A percentile compares a stretch with the other conserved stretches of the same genome.
phyloP scores from a whole-genome alignment of 768 basidiomycete species.

The Phylloporus arenicola region DNA sequence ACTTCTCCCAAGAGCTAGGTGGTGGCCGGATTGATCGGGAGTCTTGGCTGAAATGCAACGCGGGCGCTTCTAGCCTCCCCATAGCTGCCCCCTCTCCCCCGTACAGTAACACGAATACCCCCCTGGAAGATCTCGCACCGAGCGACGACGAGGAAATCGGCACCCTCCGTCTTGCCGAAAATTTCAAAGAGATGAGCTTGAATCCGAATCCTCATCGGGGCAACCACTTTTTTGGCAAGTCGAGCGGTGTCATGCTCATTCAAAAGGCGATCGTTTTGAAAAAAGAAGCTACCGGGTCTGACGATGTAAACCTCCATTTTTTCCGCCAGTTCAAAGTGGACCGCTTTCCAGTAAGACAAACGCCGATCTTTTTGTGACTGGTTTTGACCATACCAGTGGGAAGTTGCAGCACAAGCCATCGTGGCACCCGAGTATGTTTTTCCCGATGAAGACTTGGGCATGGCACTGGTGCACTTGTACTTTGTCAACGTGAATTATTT shows the following conservation, averaged over 20 bases:
- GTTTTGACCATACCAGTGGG: conserved; percentile 21
- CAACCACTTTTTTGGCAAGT: conserved; percentile 36
- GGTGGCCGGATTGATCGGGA: conserved; percentile 36
- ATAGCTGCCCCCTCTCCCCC: conserved; percentile 10
- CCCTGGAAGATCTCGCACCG: conserved; percentile 19
- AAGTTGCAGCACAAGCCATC: conserved; percentile 16
- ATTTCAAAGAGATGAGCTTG: conserved; percentile 20
- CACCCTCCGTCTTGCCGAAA: conserved; percentile 20
- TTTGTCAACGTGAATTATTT: conserved; percentile 55
- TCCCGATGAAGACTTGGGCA: conserved; percentile 48
- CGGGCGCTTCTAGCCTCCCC: conserved; percentile 10
- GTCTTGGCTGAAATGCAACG: conserved; percentile 26
- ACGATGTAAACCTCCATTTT: conserved; percentile 10
- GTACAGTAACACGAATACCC: conserved; percentile 1
- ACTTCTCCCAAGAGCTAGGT: conserved; percentile 55
- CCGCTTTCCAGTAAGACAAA: conserved; percentile 24
- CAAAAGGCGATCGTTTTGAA: conserved; percentile 53
- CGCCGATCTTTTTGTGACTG: background rate
- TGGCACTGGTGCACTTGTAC: conserved; percentile 53
- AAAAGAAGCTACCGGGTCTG: conserved; percentile 45
- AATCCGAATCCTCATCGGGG: background rate
- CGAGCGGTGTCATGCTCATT: conserved; percentile 39
- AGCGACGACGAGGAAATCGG: conserved; percentile 28
- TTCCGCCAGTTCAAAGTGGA: background rate
- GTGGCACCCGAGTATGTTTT: conserved; percentile 35